Evolutionary conservation across 2,329 filamentous ascomycete species (phyloP).

Genomic region (Hymenoscyphus fraxineus): DNA sequence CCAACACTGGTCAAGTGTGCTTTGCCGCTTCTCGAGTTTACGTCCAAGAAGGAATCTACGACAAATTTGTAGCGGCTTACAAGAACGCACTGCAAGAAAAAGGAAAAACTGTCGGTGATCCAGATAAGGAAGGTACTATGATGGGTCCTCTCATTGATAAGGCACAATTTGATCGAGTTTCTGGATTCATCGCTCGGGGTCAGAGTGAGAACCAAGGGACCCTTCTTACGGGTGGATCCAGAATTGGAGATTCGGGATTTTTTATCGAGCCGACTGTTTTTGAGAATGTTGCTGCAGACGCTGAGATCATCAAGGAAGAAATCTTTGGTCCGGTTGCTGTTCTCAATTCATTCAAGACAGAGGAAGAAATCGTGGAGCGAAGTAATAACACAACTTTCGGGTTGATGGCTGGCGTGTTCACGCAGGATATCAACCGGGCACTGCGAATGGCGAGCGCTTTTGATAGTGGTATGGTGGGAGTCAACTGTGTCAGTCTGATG

Average conservation of each 20-base stretch:
- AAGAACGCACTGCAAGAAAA: slow-evolving; percentile 55
- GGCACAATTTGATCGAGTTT: slow-evolving; percentile 25
- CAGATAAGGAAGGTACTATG: slow-evolving; percentile 54
- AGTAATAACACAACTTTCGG: slow-evolving; percentile 58
- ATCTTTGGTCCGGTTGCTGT: slow-evolving; percentile 55
- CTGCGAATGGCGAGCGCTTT: slow-evolving; percentile 42
- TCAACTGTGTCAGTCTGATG: slow-evolving; percentile 39
- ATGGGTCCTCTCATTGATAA: slow-evolving; percentile 54
- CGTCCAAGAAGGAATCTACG: slow-evolving; percentile 57
- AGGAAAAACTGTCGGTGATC: slow-evolving; percentile 56
- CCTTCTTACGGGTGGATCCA: slow-evolving; percentile 22
- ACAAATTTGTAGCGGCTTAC: slow-evolving; percentile 55
- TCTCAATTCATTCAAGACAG: slow-evolving; percentile 54
- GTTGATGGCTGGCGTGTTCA: slow-evolving; percentile 51
- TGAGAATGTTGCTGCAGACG: slow-evolving; percentile 40
- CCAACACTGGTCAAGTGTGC: slow-evolving; percentile 71
- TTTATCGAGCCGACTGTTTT: slow-evolving; percentile 28
- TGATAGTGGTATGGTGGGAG: slow-evolving; percentile 52
- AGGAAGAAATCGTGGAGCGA: slow-evolving; percentile 49
- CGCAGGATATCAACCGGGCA: slow-evolving; percentile 42
- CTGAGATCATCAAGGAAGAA: slow-evolving; percentile 23
- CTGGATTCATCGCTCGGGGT: slow-evolving; percentile 22
- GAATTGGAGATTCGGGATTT: slow-evolving; percentile 17
- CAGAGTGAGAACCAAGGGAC: slow-evolving; percentile 23
- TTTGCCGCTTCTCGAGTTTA: slow-evolving; percentile 71